These are phyloP conservation scores for Russula virescens DNA, from an alignment of 768 basidiomycete species.

Conservation along the genomic window DNA sequence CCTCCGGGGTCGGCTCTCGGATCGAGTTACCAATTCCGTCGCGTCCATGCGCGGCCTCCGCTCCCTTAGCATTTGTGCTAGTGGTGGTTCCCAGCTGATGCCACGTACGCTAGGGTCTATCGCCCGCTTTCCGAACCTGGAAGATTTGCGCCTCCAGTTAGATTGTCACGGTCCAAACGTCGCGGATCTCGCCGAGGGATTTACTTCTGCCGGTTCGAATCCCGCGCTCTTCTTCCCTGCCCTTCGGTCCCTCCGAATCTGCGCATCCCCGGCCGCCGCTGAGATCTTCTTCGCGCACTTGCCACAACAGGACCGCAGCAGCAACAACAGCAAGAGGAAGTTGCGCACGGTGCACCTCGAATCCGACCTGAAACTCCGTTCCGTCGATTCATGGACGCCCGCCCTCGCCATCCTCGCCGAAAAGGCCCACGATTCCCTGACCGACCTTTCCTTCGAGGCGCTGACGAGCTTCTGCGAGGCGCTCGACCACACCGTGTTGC, in stretches of 20 bases:
- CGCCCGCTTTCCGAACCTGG: constrained; percentile 17
- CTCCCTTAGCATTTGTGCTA: constrained; percentile 20
- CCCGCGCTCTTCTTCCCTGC: constrained; percentile 21
- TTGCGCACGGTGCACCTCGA: constrained; percentile 20
- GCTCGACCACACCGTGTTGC: constrained; percentile 15
- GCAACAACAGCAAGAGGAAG: too few species aligned
- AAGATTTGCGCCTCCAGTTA: constrained; percentile 23
- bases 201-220: constrained; percentile 1
- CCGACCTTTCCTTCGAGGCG: constrained; percentile 19
- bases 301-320: not conserved
- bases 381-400: constrained; percentile 23
- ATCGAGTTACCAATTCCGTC: constrained; percentile 16
- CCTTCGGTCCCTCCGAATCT: constrained; percentile 18
- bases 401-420: constrained; percentile 21
- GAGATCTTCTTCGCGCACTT: constrained; percentile 19
- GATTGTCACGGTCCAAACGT: constrained; percentile 16
- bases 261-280: constrained; percentile 16
- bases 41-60: constrained; percentile 19
- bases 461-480: constrained; percentile 24
- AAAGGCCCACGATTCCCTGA: constrained; percentile 10
- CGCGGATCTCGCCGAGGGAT: constrained; percentile 12
- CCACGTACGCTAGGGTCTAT: constrained; percentile 23
- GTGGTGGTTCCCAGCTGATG: constrained; percentile 19
- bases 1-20: constrained; percentile 22
- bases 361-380: constrained; percentile 24